These are phyloP conservation scores for Wickerhamiella dianesei DNA, from an alignment of 805 yeast genomes.

Conservation along the genomic window DNA sequence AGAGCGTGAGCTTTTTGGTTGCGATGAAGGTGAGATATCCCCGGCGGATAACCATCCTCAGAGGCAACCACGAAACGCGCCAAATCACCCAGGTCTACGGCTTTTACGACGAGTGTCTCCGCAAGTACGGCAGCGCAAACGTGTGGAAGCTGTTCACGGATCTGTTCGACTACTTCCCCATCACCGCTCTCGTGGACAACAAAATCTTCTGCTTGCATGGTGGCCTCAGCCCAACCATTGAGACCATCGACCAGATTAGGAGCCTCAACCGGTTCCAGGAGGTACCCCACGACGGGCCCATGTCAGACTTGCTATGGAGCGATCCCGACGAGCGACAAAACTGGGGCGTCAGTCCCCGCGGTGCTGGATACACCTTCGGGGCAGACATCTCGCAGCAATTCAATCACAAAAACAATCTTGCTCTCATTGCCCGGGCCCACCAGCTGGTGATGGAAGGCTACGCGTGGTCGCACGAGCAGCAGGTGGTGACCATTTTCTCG, in stretches of 20 bases:
- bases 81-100: slow-evolving; percentile 96
- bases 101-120: slow-evolving; percentile 88
- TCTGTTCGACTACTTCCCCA: slow-evolving; percentile 87
- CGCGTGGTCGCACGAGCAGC: slow-evolving; percentile 88
- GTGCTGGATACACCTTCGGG: slow-evolving; percentile 98
- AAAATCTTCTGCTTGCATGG: slow-evolving; percentile 91
- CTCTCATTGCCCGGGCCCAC: slow-evolving; percentile 88
- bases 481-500: slow-evolving; percentile 83
- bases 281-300: slow-evolving; percentile 96
- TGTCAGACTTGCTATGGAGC: slow-evolving; percentile 94
- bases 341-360: slow-evolving; percentile 97
- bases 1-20: slow-evolving; percentile 79
- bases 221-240: slow-evolving; percentile 95
- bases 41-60: slow-evolving; percentile 76
- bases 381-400: slow-evolving; percentile 92
- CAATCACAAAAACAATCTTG: slow-evolving; percentile 80
- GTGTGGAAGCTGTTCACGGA: slow-evolving; percentile 94
- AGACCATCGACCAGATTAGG: slow-evolving; percentile 86
- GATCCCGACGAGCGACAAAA: slow-evolving; percentile 97
- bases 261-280: slow-evolving; percentile 89
- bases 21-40: slow-evolving; percentile 94
- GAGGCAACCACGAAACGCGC: slow-evolving; percentile 93
- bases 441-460: slow-evolving; percentile 97
- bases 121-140: slow-evolving; percentile 85
- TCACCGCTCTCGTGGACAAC: slow-evolving; percentile 87